Percentiles rank a stretch among this genome's conserved stretches.
phyloP scores from a whole-genome alignment of 2,329 filamentous ascomycete genomes.

The Xylariaceae sp. region DNA sequence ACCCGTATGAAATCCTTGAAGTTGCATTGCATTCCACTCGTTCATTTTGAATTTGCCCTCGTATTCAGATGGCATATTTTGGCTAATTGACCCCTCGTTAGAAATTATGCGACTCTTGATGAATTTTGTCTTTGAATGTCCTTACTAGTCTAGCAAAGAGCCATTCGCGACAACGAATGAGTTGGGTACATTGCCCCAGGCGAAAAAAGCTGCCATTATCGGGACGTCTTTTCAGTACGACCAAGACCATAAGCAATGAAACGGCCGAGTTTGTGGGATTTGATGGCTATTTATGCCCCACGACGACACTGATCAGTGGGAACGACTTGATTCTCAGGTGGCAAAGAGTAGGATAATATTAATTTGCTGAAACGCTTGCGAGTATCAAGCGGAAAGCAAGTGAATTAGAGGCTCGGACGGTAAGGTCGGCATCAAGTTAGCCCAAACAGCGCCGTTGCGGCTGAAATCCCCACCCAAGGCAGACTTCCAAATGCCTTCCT shows the following conservation, averaged over 20 bases:
- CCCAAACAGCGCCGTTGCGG: constrained; percentile 1
- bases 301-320: no score
- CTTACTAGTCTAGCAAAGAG: constrained; percentile 23
- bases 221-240: not conserved
- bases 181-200: constrained; percentile 20
- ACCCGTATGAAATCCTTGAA: constrained; percentile 13
- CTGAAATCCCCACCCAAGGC: constrained; percentile 1
- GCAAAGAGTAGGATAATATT: not conserved
- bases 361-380: not conserved
- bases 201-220: constrained; percentile 26
- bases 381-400: not conserved
- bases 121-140: not conserved
- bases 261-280: not conserved
- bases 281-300: not conserved
- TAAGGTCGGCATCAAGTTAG: not conserved
- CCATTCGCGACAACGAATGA: constrained; percentile 21
- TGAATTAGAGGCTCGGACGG: no score
- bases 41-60: constrained; percentile 21
- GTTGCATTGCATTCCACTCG: constrained; percentile 18
- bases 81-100: constrained; percentile 1
- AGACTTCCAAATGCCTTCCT: no score
- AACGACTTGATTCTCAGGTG: not conserved
- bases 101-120: not conserved
- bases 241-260: not conserved
- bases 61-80: constrained; percentile 15